Percentiles rank a stretch among this genome's conserved stretches.
phyloP scores from a whole-genome alignment of 2,329 filamentous ascomycete species.

The Neonectria coccinea region DNA sequence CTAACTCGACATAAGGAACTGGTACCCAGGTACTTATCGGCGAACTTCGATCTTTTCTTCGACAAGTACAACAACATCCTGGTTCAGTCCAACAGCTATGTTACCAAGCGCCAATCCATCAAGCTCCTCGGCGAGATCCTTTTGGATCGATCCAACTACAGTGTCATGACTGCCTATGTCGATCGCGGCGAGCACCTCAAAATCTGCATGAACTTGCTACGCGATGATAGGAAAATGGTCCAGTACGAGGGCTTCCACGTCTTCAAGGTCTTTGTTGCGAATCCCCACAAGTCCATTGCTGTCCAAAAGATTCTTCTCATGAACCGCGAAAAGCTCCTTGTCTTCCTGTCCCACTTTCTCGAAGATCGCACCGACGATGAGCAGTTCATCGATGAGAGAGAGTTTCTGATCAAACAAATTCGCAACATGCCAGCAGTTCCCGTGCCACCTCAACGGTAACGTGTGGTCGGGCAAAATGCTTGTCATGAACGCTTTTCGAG shows the following conservation, averaged over 20 bases:
- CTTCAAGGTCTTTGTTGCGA: constrained; percentile 99
- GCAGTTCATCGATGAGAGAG: constrained; percentile 98
- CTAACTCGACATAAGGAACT: constrained; percentile 94
- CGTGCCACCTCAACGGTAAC: constrained; percentile 62
- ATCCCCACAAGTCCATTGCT: constrained; percentile 96
- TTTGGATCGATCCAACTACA: constrained; percentile 95
- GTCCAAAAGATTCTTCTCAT: constrained; percentile 97
- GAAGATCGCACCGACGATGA: constrained; percentile 97
- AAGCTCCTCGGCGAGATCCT: constrained; percentile 96
- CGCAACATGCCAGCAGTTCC: constrained; percentile 72
- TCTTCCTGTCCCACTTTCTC: constrained; percentile 90
- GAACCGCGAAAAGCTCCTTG: constrained; percentile 91
- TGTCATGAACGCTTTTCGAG: not conserved
- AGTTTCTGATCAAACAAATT: constrained; percentile 97
- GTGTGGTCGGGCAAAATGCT: not conserved
- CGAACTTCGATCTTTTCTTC: constrained; percentile 96
- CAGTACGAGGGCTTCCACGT: constrained; percentile 99
- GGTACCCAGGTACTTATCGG: constrained; percentile 86
- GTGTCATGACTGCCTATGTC: constrained; percentile 97
- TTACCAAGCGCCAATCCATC: constrained; percentile 97
- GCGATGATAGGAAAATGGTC: constrained; percentile 98
- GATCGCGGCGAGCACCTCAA: constrained; percentile 96
- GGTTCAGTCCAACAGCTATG: constrained; percentile 93
- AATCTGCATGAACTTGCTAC: constrained; percentile 96
- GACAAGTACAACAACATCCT: constrained; percentile 87